A percentile compares a stretch with the other conserved stretches of the same genome.
These are phyloP conservation scores for Hymenoscyphus albidus DNA, from an alignment of 2,329 filamentous ascomycete species.

Conservation along the genomic window DNA sequence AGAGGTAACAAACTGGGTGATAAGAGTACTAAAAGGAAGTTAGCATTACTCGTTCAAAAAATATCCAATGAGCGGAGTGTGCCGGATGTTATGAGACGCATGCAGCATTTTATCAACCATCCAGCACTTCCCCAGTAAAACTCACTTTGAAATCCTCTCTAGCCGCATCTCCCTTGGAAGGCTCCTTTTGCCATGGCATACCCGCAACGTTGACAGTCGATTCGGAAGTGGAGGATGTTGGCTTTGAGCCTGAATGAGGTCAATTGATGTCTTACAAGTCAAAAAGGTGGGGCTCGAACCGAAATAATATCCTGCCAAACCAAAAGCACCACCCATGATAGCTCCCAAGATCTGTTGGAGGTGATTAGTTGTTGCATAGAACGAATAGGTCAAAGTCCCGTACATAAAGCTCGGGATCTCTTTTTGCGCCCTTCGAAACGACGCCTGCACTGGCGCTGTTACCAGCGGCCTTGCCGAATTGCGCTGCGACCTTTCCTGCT, in stretches of 20 bases:
- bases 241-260: constrained; percentile 62
- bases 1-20: constrained; percentile 36
- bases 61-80: background rate
- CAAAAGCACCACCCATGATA: constrained; percentile 86
- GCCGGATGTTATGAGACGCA: background rate
- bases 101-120: background rate
- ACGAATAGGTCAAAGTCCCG: constrained; percentile 33
- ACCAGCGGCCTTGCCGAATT: constrained; percentile 36
- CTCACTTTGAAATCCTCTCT: constrained; percentile 56
- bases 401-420: constrained; percentile 74
- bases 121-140: background rate
- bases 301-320: constrained; percentile 86
- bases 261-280: constrained; percentile 22
- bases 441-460: constrained; percentile 36
- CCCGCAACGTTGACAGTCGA: constrained; percentile 68
- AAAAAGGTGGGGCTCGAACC: constrained; percentile 45
- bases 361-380: constrained; percentile 14
- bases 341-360: constrained; percentile 72
- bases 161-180: constrained; percentile 57
- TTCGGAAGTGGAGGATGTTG: constrained; percentile 82
- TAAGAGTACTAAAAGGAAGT: constrained; percentile 23
- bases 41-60: background rate
- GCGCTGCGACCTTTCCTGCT: constrained; percentile 34
- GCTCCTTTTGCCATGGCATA: constrained; percentile 86
- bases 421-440: constrained; percentile 60